Base-by-base conservation (phyloP, 2,329 filamentous ascomycete genomes). In the Colletotrichum echinochloae region DNA sequence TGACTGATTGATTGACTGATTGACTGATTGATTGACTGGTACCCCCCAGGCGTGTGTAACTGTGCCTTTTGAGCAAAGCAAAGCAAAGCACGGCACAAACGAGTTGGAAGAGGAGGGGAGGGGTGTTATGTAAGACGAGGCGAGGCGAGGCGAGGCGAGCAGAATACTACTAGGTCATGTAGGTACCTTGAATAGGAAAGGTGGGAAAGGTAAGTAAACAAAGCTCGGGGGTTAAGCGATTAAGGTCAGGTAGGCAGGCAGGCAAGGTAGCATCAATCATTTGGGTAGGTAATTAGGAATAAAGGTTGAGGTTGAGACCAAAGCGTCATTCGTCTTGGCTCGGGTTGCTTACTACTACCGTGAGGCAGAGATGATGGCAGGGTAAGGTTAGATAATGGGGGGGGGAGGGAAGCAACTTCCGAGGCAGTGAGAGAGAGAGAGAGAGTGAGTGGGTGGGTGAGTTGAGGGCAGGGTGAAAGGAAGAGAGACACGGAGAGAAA, bases 361-460 rank as follows among this genome's bases (percentile, higher is more conserved):
- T 37, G 33, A 37, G 33, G n/a, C 39, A 44, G 39, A 51, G 65
- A 56, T 63, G 33, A 67, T 56, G 49, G 57, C 54, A 55, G 48
- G 52, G 14, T 18, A 23, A 39, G 28, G 33, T 4, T 4, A 8
- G 23, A n/a, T 28, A 39, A 35, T 26, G n/a, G 56, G 18, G n/a
- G n/a, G n/a, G n/a, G n/a, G n/a, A n/a, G n/a, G n/a, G n/a, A n/a
- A n/a, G 52, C 52, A 57, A 59, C 28, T 44, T 51, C n/a, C 26
- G 41, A n/a, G n/a, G n/a, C n/a, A n/a, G n/a, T n/a, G 48, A 20
- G 28, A 14, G 56, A 33, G 16, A 20, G 6, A 2, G 23, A 23
- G 18, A 7, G 18, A n/a, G 18, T 14, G 51, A 35, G 28, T 30
- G 33, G 26, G 20, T 14, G 33, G 37, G 52, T 20, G 49, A 33